Conservation (phyloP, 768 basidiomycete species). For the Tephrocybe sp. region DNA sequence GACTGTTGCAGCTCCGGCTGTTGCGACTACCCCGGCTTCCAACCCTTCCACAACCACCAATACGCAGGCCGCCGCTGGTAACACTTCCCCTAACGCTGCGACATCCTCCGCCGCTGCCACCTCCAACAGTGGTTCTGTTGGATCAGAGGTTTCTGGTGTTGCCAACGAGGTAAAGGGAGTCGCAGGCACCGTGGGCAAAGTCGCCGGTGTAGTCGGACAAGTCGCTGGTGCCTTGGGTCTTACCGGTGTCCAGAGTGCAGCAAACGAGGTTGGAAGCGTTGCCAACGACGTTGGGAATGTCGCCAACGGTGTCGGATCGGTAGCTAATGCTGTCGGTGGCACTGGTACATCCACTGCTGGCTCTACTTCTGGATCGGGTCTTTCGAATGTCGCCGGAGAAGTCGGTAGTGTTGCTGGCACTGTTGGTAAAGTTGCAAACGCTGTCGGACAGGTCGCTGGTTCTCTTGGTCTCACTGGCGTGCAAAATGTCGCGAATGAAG, state of each 20-base stretch:
- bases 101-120: not conserved
- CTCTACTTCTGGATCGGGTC: not conserved
- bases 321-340: not conserved
- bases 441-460: conserved; percentile 3
- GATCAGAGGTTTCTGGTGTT: not conserved
- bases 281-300: not conserved
- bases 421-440: conserved; percentile 5
- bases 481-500: not conserved
- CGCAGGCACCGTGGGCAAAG: conserved; percentile 5
- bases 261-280: not conserved
- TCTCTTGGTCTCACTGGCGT: not conserved
- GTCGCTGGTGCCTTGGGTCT: conserved; percentile 1
- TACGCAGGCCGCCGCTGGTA: not conserved
- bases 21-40: not conserved
- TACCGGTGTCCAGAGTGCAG: not conserved
- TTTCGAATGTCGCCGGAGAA: not conserved
- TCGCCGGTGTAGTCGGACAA: conserved; percentile 3
- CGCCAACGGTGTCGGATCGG: not conserved
- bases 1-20: not conserved
- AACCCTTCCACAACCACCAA: not conserved
- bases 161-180: not conserved
- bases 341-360: not conserved
- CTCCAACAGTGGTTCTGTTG: not conserved
- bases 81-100: not conserved
- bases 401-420: conserved; percentile 6